These are phyloP conservation scores for Hibiscus mutabilis DNA, from an alignment of 345 rosid species.

Conservation along the genomic window DNA sequence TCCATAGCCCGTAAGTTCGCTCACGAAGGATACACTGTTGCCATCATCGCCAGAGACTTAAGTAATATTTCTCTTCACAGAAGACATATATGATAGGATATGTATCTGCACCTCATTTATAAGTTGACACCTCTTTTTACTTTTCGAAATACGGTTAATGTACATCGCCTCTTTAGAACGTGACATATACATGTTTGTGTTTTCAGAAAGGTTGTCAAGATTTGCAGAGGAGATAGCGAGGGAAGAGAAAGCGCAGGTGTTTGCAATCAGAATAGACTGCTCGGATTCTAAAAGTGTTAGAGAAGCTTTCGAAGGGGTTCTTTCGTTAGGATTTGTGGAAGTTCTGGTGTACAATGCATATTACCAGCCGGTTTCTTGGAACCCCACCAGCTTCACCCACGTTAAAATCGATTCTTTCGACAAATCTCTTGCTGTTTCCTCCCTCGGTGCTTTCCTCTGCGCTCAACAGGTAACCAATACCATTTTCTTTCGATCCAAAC, in stretches of 20 bases:
- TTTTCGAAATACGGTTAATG: no score
- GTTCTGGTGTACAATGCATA: constrained; percentile 87
- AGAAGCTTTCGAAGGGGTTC: constrained; percentile 94
- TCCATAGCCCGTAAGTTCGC: constrained; percentile 87
- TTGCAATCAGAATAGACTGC: constrained; percentile 91
- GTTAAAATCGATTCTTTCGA: constrained; percentile 65
- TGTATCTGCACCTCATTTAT: no score
- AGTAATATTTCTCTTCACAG: no score
- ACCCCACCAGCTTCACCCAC: constrained; percentile 56
- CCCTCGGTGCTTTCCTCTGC: constrained; percentile 71
- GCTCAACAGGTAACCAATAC: constrained; percentile 90
- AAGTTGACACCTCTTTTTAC: no score
- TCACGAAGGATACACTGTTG: constrained; percentile 92
- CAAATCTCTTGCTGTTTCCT: constrained; percentile 69
- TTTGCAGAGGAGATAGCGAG: constrained; percentile 96
- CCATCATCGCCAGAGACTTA: constrained; percentile 93
- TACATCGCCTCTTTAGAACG: no score
- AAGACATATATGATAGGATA: no score
- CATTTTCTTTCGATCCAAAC: no score
- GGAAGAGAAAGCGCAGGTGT: constrained; percentile 87
- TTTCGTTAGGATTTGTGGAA: constrained; percentile 84
- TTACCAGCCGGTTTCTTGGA: constrained; percentile 33
- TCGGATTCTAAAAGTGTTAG: constrained; percentile 71
- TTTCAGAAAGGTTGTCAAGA: constrained; percentile 60
- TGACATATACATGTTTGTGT: not conserved